Conservation (phyloP, 306 rosid species). For the Vigna nakashimae region DNA sequence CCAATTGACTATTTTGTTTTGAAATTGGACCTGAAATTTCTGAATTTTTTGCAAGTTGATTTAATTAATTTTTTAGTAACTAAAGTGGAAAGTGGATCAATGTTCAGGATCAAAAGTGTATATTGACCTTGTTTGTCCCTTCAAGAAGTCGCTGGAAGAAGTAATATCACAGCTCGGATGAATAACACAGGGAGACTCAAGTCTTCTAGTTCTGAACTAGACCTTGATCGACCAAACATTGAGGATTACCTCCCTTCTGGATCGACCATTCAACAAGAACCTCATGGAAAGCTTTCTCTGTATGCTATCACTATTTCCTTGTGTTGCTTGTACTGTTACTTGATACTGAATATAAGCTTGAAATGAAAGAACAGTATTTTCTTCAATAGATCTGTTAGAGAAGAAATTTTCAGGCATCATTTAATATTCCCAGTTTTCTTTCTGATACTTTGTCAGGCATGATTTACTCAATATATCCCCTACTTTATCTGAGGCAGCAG, state of each 20-base stretch:
- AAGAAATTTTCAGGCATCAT: slow-evolving; percentile 6
- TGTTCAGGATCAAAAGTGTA: slow-evolving; percentile 36
- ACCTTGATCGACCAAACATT: slow-evolving; percentile 88
- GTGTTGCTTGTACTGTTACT: slow-evolving; percentile 18
- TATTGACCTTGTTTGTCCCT: not conserved
- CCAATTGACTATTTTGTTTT: not conserved
- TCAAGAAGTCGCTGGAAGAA: slow-evolving; percentile 38
- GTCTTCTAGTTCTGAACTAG: slow-evolving; percentile 83
- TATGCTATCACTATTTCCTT: slow-evolving; percentile 44
- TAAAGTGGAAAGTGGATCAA: slow-evolving; percentile 24
- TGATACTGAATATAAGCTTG: not conserved
- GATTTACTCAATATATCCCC: slow-evolving; percentile 94
- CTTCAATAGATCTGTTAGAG: slow-evolving; percentile 16
- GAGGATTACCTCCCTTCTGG: slow-evolving; percentile 98
- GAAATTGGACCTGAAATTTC: slow-evolving; percentile 27
- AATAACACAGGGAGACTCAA: slow-evolving; percentile 50
- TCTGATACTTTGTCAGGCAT: slow-evolving; percentile 55
- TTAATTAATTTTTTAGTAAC: not conserved
- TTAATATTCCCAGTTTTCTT: slow-evolving; percentile 14
- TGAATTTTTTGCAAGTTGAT: slow-evolving; percentile 2
- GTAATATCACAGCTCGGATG: slow-evolving; percentile 44
- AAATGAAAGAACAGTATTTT: slow-evolving; percentile 13
- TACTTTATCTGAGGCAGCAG: slow-evolving; percentile 90
- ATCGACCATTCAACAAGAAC: slow-evolving; percentile 81
- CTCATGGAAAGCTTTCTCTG: slow-evolving; percentile 80